Evolutionary conservation across 371 early-diverging fungal genomes (phyloP).

Genomic region (Syncephalastrum monosporum): DNA sequence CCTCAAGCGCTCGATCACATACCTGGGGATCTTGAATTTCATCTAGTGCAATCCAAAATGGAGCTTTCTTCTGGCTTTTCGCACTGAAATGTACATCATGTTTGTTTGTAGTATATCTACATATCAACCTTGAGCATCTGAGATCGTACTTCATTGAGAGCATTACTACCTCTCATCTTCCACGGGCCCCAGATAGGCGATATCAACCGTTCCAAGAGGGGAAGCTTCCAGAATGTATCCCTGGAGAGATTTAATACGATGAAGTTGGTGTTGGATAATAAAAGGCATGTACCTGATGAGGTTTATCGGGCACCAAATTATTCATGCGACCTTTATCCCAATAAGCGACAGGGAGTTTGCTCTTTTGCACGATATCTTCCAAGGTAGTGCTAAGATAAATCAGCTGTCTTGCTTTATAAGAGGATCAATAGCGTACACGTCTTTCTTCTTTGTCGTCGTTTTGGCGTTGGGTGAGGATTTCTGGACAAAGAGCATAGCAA

Average conservation of each 20-base stretch:
- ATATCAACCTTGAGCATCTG: not conserved
- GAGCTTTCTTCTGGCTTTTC: conserved; percentile 5
- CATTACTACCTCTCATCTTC: not conserved
- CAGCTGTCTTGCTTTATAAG: not conserved
- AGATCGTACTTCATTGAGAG: not conserved
- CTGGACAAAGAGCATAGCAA: conserved; percentile 3
- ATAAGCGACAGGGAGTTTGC: conserved; percentile 5
- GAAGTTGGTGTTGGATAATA: not conserved
- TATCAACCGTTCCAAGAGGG: conserved; percentile 5
- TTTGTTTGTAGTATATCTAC: not conserved
- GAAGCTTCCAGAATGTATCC: conserved; percentile 23
- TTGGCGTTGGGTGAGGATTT: conserved; percentile 3
- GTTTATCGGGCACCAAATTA: conserved; percentile 22
- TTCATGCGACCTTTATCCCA: conserved; percentile 28
- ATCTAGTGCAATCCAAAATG: conserved; percentile 58
- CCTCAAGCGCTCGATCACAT: conserved; percentile 1
- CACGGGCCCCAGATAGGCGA: not conserved
- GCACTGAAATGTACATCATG: not conserved
- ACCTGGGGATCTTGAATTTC: conserved; percentile 67
- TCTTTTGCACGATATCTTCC: conserved; percentile 6
- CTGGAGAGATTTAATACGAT: conserved; percentile 6
- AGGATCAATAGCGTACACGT: not conserved
- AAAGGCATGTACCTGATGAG: conserved; percentile 21
- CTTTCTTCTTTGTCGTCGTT: conserved; percentile 4
- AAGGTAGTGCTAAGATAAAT: conserved; percentile 1